Conservation (phyloP, 352 stramenopile species). For the Phytophthora colocasiae region DNA sequence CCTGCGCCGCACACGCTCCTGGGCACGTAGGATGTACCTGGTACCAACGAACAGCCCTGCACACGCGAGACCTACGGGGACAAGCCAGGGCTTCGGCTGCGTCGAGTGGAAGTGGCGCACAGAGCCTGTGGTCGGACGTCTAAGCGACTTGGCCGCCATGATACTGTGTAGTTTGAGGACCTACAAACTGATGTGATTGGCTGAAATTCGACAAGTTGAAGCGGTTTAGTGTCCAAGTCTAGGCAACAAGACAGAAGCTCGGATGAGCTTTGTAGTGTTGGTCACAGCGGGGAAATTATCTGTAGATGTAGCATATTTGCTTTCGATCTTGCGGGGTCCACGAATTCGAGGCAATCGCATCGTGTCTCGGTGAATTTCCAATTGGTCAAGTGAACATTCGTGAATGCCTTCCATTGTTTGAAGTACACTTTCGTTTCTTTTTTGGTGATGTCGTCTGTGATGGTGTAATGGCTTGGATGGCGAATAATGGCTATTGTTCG, state of each 20-base stretch:
- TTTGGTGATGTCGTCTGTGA: constrained; percentile 10
- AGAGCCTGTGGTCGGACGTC: background rate
- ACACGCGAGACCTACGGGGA: constrained; percentile 52
- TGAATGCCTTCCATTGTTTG: constrained; percentile 15
- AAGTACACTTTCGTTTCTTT: constrained; percentile 9
- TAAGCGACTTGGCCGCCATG: constrained; percentile 2
- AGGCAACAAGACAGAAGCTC: constrained; percentile 47
- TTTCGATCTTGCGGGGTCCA: constrained; percentile 7
- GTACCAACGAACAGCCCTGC: constrained; percentile 61
- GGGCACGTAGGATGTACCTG: constrained; percentile 61
- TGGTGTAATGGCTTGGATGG: constrained; percentile 14
- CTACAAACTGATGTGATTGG: constrained; percentile 29
- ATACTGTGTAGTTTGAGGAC: background rate
- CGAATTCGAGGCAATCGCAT: constrained; percentile 14
- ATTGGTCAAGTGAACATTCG: constrained; percentile 21
- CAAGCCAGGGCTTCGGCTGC: constrained; percentile 57
- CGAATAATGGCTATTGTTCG: background rate
- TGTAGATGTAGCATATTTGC: constrained; percentile 21
- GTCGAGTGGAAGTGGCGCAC: constrained; percentile 62
- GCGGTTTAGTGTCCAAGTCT: constrained; percentile 17
- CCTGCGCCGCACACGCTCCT: constrained; percentile 60
- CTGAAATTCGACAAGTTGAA: constrained; percentile 25
- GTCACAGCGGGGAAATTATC: constrained; percentile 43
- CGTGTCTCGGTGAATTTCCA: constrained; percentile 3
- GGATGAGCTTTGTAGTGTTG: constrained; percentile 53